These are phyloP conservation scores for Jatropha curcas DNA, from an alignment of 345 rosid species.

Conservation along the genomic window DNA sequence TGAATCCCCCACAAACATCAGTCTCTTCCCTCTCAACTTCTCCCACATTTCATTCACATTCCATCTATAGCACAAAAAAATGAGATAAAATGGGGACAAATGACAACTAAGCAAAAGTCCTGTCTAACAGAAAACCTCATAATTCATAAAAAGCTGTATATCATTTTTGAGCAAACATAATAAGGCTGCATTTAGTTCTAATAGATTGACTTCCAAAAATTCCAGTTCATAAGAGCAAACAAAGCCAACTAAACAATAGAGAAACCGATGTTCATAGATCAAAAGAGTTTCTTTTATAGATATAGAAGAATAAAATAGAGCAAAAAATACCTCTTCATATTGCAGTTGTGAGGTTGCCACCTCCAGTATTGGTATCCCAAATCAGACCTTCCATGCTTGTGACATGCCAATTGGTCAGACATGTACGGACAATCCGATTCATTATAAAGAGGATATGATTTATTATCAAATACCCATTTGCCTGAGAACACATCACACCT, in stretches of 20 bases:
- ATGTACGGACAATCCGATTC: slow-evolving; percentile 91
- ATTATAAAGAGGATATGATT: slow-evolving; percentile 68
- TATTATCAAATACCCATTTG: slow-evolving; percentile 83
- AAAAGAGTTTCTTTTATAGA: neutral
- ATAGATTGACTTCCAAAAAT: neutral
- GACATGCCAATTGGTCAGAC: slow-evolving; percentile 97
- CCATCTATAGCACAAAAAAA: slow-evolving; percentile 56
- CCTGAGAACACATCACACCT: slow-evolving; percentile 82
- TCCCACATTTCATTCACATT: slow-evolving; percentile 86
- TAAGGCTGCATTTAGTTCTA: neutral
- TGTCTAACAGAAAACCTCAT: neutral
- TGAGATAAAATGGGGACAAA: too few relatives aligned
- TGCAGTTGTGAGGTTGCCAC: slow-evolving; percentile 94
- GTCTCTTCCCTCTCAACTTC: slow-evolving; percentile 88
- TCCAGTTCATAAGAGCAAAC: slow-evolving; percentile 2
- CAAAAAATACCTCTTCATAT: slow-evolving; percentile 57
- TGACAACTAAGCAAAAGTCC: neutral
- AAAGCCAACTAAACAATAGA: neutral
- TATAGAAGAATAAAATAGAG: neutral
- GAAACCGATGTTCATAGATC: neutral
- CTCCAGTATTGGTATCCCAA: slow-evolving; percentile 80
- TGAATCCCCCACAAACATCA: slow-evolving; percentile 99
- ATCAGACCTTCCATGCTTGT: slow-evolving; percentile 92
- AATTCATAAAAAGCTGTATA: too few relatives aligned
- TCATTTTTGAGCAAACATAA: neutral